These are phyloP conservation scores for Heritiera littoralis DNA, from an alignment of 345 rosid species.

Conservation along the genomic window DNA sequence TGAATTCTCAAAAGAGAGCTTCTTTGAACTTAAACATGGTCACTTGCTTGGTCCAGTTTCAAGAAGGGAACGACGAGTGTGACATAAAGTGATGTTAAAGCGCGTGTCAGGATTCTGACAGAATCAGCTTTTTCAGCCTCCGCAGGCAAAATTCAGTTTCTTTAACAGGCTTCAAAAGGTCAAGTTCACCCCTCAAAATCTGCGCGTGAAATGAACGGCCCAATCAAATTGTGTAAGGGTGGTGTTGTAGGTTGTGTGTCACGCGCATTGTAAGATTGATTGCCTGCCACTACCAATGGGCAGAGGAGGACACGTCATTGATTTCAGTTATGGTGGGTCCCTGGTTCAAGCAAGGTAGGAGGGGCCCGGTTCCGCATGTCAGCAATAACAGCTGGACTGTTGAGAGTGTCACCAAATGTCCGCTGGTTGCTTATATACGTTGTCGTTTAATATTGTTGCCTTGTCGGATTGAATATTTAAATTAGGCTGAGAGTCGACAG, in stretches of 20 bases:
- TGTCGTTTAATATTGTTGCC: neutral
- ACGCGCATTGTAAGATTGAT: constrained; percentile 8
- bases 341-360: neutral
- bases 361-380: neutral
- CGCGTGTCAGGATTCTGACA: constrained; percentile 40
- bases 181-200: neutral
- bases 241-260: neutral
- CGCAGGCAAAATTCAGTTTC: constrained; percentile 23
- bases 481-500: too few relatives aligned
- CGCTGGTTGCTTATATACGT: neutral
- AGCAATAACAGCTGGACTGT: neutral
- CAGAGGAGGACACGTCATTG: constrained; percentile 3
- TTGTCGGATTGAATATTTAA: neutral
- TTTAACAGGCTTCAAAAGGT: neutral
- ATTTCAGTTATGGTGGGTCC: constrained; percentile 12
- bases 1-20: neutral
- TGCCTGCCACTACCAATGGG: neutral
- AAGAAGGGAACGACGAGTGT: neutral
- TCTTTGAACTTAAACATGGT: constrained; percentile 4
- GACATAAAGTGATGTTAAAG: constrained; percentile 30
- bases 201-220: constrained; percentile 15
- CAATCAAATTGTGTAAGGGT: neutral
- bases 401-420: neutral
- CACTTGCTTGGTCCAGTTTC: neutral
- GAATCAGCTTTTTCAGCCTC: constrained; percentile 25